Evolutionary conservation across 1,284 basidiomycete species (phyloP), one percentile per base, ranked within the genome.

Genomic region (Rhodotorula sp.): DNA sequence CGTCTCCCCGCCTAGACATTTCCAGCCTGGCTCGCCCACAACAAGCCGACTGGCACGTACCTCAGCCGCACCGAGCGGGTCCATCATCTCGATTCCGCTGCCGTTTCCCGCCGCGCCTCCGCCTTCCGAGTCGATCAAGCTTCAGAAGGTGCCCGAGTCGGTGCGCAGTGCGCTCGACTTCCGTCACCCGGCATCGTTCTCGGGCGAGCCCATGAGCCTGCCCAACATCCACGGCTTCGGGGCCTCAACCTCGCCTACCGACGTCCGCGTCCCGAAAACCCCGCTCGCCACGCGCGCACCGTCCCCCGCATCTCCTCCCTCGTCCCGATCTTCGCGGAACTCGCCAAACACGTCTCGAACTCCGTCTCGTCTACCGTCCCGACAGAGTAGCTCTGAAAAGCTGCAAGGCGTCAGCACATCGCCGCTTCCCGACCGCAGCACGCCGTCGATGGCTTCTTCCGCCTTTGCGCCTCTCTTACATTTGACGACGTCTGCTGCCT

Each of bases 71-170:
- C 37, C 55, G n/a, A 15, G 34, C 37, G 7, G 59, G 52, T 44
- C 40, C 40, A 44, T 44, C 9, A 40, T 68, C 24, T 51, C 59
- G 20, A 56, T 71, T 0, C 66, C 71, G 0, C 53, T 62, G 1
- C 72, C 73, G 1, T 74, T 66, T 37, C 73, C 73, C 7, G 73
- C 68, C 22, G 68, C 70, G 2, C 73, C 73, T 4, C 70, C 71
- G 8, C 73, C 73, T 26, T 64, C 64, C 46, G 73, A 74, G 31
- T 61, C 70, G 31, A 74, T 74, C 73, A 74, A 74, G 62, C 67
- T 74, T 11, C 70, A 72, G 44, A 72, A 72, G 37, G 73, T 74
- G 9, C 73, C 73, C 22, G 73, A 74, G 30, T 65, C 73, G 20
- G 73, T 74, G 1, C 63, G 73, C 6, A 72, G 68, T 16, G 73